These are phyloP conservation scores for Fusarium goolgardi DNA, from an alignment of 2,329 filamentous ascomycete genomes.

Conservation along the genomic window DNA sequence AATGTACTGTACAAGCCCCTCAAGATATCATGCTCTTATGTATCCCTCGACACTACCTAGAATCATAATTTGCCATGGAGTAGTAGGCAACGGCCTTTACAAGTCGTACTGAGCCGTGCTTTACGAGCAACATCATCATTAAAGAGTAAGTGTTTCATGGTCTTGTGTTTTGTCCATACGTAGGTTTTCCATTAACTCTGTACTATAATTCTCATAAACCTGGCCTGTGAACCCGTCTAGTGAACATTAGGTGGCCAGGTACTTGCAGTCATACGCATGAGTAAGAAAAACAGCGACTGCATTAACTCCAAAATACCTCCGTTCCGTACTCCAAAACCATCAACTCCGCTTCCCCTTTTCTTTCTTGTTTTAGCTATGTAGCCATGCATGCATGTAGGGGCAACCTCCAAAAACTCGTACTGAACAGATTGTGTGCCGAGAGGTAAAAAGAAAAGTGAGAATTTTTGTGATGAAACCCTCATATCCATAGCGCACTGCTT, in stretches of 20 bases:
- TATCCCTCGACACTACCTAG: not conserved
- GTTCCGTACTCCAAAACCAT: slow-evolving; percentile 32
- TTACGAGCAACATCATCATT: not conserved
- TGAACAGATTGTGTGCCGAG: not conserved
- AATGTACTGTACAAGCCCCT: not conserved
- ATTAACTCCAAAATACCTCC: slow-evolving; percentile 33
- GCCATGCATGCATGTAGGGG: slow-evolving; percentile 11
- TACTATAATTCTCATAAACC: slow-evolving; percentile 22
- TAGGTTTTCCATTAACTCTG: slow-evolving; percentile 20
- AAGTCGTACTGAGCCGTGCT: not conserved
- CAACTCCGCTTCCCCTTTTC: slow-evolving; percentile 27
- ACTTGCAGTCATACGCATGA: slow-evolving; percentile 4
- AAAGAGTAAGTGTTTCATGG: not conserved
- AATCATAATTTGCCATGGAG: not conserved
- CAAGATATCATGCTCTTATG: not conserved
- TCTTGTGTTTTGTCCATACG: slow-evolving; percentile 7
- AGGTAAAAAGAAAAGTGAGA: not conserved
- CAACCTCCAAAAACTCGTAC: slow-evolving; percentile 12
- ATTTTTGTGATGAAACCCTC: not conserved
- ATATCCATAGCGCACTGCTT: not conserved
- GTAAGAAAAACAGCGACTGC: slow-evolving; percentile 10
- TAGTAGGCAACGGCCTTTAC: not conserved
- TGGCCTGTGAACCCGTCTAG: slow-evolving; percentile 24
- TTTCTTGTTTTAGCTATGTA: slow-evolving; percentile 24
- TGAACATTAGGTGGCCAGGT: slow-evolving; percentile 32